Base-by-base conservation (phyloP, 2,329 filamentous ascomycete genomes). In the Mollisia scopiformis region DNA sequence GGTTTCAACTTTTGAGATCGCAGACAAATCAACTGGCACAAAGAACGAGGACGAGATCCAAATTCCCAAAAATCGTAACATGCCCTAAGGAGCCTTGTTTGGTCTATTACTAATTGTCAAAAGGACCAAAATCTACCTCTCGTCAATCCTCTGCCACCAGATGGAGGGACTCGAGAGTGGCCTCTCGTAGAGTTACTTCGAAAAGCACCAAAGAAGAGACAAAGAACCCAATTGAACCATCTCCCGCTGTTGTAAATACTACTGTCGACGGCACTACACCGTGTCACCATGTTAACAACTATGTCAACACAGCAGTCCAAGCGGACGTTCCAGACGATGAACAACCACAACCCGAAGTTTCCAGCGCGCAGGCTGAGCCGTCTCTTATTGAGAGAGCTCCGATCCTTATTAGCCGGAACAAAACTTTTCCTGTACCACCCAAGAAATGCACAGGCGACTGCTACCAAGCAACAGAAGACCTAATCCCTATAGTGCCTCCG, bases 401-500 rank as follows among this genome's bases (percentile, higher is more conserved):
- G 14, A 19, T 61, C 11, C 28, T 46, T 1, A 46, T 23, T 19
- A 28, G 30, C 31, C 57, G 46, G 25, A 61, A 25, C 33, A 61
- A 64, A 23, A 62, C 64, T 2, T 61, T 63, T 46, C 62, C 59
- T 31, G 25, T 33, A 10, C 23, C 14, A 10, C 6, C 43, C 14
- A 58, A 46, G 10, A 62, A 57, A 14, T 64, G 50, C 50, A 49
- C 35, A 47, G 55, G 43, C 6, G 51, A 58, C 23, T 62, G 46
- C 35, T 14, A 21, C 6, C 47, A 59, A 31, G 33, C 39, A 7
- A 14, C 30, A 23, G 14, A 14, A 13, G 39, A 54, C 3, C 21
- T 46, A 1, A 27, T 31, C 19, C 10, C 23, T 41, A 11, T 35
- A 11, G 3, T 30, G 23, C 13, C 46, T 28, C 39, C 31, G 13